These are phyloP conservation scores for Penicillium griseofulvum DNA, from an alignment of 2,329 filamentous ascomycete species.

Conservation along the genomic window DNA sequence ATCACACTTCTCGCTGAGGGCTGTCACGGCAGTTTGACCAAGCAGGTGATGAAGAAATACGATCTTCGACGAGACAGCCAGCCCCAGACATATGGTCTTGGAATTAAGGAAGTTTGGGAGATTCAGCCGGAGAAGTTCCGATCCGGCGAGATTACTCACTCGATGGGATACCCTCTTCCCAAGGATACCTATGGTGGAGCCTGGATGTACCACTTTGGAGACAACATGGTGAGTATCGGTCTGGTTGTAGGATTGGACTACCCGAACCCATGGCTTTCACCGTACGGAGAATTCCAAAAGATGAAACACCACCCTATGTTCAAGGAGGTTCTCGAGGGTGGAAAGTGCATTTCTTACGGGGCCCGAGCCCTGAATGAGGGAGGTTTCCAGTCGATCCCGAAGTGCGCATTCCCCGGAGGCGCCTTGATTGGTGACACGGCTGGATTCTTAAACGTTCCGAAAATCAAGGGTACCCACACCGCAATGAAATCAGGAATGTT, in stretches of 20 bases:
- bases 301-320: slow-evolving; percentile 97
- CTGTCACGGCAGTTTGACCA: slow-evolving; percentile 91
- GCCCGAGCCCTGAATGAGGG: slow-evolving; percentile 90
- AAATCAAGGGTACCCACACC: slow-evolving; percentile 97
- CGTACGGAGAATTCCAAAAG: slow-evolving; percentile 96
- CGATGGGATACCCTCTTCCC: slow-evolving; percentile 87
- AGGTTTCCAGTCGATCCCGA: slow-evolving; percentile 95
- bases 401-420: slow-evolving; percentile 92
- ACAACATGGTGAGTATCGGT: slow-evolving; percentile 90
- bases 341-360: slow-evolving; percentile 95
- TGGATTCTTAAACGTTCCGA: slow-evolving; percentile 94
- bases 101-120: slow-evolving; percentile 97
- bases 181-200: slow-evolving; percentile 90
- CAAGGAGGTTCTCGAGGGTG: slow-evolving; percentile 80
- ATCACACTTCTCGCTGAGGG: slow-evolving; percentile 92
- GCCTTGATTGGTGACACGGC: slow-evolving; percentile 95
- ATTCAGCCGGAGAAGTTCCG: slow-evolving; percentile 88
- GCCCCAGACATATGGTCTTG: slow-evolving; percentile 91
- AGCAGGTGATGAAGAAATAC: slow-evolving; percentile 92
- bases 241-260: slow-evolving; percentile 94
- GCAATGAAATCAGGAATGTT: slow-evolving; percentile 98
- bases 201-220: slow-evolving; percentile 99
- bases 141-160: slow-evolving; percentile 80
- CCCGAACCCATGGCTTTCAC: slow-evolving; percentile 91
- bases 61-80: slow-evolving; percentile 85